Percentiles rank a stretch among this genome's conserved stretches.
Evolutionary conservation across 2,329 filamentous ascomycete species (phyloP).

Genomic region (Cladosporium sp.): DNA sequence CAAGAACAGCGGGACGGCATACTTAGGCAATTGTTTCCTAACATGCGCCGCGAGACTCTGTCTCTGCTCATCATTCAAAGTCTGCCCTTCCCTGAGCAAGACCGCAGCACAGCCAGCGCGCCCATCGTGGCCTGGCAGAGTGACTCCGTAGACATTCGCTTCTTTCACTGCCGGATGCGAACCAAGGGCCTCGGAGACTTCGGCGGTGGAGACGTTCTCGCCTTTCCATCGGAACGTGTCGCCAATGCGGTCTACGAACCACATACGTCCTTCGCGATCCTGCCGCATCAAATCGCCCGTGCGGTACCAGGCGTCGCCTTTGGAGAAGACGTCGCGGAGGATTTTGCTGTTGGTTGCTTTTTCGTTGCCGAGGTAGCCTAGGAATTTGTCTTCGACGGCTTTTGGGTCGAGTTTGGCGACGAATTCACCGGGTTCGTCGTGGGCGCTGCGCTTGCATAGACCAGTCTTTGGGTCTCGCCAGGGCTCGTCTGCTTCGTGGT

Average conservation of each 20-base stretch:
- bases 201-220: slow-evolving; percentile 42
- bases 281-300: slow-evolving; percentile 76
- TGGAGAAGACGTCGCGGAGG: slow-evolving; percentile 64
- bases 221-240: slow-evolving; percentile 76
- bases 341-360: slow-evolving; percentile 70
- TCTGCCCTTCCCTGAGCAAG: slow-evolving; percentile 41
- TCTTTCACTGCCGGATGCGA: slow-evolving; percentile 63
- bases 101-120: slow-evolving; percentile 77
- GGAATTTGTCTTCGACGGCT: slow-evolving; percentile 62
- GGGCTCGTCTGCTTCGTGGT: slow-evolving; percentile 65
- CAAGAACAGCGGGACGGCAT: slow-evolving; percentile 73
- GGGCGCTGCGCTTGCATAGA: slow-evolving; percentile 56
- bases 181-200: slow-evolving; percentile 73
- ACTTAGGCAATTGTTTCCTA: slow-evolving; percentile 58
- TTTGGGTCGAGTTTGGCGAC: slow-evolving; percentile 64
- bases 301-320: slow-evolving; percentile 77
- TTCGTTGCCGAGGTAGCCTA: slow-evolving; percentile 75
- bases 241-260: slow-evolving; percentile 75
- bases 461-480: slow-evolving; percentile 64
- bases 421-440: slow-evolving; percentile 68
- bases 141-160: slow-evolving; percentile 81
- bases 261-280: slow-evolving; percentile 66
- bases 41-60: slow-evolving; percentile 58
- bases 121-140: slow-evolving; percentile 75
- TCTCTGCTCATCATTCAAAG: slow-evolving; percentile 30